These are phyloP conservation scores for Plantago major DNA, from an alignment of 257 asterid species.

Conservation along the genomic window DNA sequence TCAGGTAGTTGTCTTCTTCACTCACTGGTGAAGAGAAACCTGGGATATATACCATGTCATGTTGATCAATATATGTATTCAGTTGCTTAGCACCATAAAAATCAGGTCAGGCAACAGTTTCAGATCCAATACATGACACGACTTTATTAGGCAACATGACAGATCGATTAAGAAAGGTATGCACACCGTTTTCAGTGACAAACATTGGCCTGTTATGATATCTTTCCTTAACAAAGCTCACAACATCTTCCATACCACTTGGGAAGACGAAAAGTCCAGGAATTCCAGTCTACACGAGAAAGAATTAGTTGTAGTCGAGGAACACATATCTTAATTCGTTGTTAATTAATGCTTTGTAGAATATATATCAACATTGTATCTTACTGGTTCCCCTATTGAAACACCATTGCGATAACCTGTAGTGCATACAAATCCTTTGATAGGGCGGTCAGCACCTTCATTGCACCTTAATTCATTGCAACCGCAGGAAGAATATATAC, in stretches of 20 bases:
- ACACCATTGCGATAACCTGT: constrained; percentile 47
- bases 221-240: constrained; percentile 48
- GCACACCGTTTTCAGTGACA: constrained; percentile 64
- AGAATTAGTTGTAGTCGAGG: neutral
- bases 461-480: constrained; percentile 39
- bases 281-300: constrained; percentile 48
- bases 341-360: neutral
- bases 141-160: neutral
- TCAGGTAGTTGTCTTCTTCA: constrained; percentile 14
- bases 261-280: constrained; percentile 46
- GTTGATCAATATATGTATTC: no score
- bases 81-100: no score
- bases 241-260: constrained; percentile 54
- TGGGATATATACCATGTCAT: no score
- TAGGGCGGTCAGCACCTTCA: constrained; percentile 47
- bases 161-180: no score
- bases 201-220: constrained; percentile 61
- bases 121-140: no score
- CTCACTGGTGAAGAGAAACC: constrained; percentile 51
- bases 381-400: constrained; percentile 64
- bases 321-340: neutral
- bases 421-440: constrained; percentile 45
- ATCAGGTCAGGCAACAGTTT: no score
- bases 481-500: constrained; percentile 42
- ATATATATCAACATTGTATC: neutral